Evolutionary conservation across 345 rosid genomes (phyloP), one percentile per base, ranked within the genome.

Genomic region (Gossypium rotundifolium): DNA sequence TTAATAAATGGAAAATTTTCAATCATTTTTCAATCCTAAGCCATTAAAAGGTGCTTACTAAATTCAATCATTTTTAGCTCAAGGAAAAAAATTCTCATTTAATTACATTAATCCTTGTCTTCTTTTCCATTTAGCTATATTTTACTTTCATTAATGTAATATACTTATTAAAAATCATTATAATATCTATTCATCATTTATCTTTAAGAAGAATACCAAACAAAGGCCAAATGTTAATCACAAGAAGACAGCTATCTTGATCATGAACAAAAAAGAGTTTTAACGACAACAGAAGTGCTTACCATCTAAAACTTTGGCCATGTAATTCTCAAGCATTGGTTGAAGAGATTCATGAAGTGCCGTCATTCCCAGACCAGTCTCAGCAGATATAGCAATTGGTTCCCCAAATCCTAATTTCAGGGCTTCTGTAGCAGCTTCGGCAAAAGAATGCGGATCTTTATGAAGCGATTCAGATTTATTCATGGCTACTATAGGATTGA

Each of bases 281-380:
- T 72, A n/a, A 59, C 16, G 57, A 33, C n/a, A 49, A 61, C 48
- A 64, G 4, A 46, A 14, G 48, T 53, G 54, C 83, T 81, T 79
- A 95, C 99, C 87, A 65, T 84, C 88, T 76, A 88, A 76, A 25
- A 75, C 79, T 65, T 81, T 77, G 71, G 83, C 79, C 87, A 87
- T 86, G 81, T 85, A 84, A 73, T 83, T 88, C 84, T 90, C 97
- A 58, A 93, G 83, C 60, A 77, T 71, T 77, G 96, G 96, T 64
- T 75, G 83, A 45, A 95, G 98, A 78, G 85, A 86, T 74, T 89
- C 85, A 74, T 88, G 88, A 70, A 95, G 98, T 73, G 89, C 81
- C 3, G 85, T 86, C 98, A 93, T 91, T 66, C 99, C 98, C 20
- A 93, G 85, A 58, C 99, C 99, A 13, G 99, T 95, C 85, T 95